phyloP scores from a whole-genome alignment of 805 yeast species.

The Candida hungchunana region DNA sequence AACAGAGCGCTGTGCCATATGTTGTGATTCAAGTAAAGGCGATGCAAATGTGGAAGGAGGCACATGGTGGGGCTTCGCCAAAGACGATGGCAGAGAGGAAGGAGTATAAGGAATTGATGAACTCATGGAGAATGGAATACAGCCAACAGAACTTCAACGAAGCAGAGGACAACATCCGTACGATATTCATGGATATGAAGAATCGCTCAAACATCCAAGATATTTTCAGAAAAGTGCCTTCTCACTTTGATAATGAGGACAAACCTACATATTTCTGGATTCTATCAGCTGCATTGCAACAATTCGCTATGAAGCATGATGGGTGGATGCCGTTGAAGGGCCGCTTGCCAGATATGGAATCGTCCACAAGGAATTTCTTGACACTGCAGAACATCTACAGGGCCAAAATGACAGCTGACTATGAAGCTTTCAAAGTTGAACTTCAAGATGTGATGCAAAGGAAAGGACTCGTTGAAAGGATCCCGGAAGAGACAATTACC shows the following conservation, averaged over 20 bases:
- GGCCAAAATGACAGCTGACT: conserved; percentile 50
- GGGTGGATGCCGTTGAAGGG: conserved; percentile 68
- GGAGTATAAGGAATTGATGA: conserved; percentile 35
- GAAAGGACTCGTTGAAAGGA: conserved; percentile 20
- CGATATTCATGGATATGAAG: conserved; percentile 35
- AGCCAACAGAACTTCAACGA: conserved; percentile 47
- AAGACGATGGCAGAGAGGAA: conserved; percentile 37
- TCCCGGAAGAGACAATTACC: conserved; percentile 31
- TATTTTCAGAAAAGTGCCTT: conserved; percentile 21
- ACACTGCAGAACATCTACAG: conserved; percentile 54
- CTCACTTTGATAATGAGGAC: conserved; percentile 4
- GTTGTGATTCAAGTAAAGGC: conserved; percentile 57
- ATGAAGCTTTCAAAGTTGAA: conserved; percentile 33
- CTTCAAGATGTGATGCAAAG: conserved; percentile 28
- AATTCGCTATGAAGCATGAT: conserved; percentile 39
- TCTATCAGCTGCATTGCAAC: conserved; percentile 47
- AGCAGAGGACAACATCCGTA: conserved; percentile 42
- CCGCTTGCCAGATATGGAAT: conserved; percentile 82
- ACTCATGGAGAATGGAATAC: conserved; percentile 31
- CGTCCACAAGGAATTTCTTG: conserved; percentile 62
- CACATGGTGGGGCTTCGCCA: conserved; percentile 29
- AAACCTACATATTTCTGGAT: conserved; percentile 51
- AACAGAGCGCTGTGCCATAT: conserved; percentile 65
- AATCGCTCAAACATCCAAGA: conserved; percentile 27
- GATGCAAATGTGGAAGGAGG: conserved; percentile 36